Evolutionary conservation across 768 basidiomycete species (phyloP), one percentile per base, ranked within the genome.

Genomic region (Rhodotorula sphaerocarpa): DNA sequence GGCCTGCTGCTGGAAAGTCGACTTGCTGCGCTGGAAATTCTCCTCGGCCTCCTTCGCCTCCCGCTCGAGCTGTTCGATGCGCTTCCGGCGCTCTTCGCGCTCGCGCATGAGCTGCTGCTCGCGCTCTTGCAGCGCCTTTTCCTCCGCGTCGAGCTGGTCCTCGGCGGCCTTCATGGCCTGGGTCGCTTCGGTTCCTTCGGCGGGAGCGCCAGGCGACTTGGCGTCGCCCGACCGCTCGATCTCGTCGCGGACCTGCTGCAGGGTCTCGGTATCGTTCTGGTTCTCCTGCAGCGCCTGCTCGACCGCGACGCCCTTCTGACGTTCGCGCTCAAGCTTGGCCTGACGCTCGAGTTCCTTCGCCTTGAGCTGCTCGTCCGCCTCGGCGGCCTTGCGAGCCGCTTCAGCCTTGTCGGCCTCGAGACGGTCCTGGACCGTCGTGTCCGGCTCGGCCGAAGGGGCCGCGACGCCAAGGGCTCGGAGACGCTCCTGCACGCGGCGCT

Each of bases 391-490:
- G 74, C 89, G 87, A 67, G 90, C 91, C 0, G 92, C 92, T 73
- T 95, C 93, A 73, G 82, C 84, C 79, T 86, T 87, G 72, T 97
- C 93, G 70, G 84, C 80, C 42, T 82, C 84, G 9, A 97, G 80
- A 15, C 92, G 79, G 67, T 91, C 87, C 73, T 90, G 87, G 5
- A 95, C 89, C 55, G 79, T 81, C 11, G 82, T 84, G 74, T 95
- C 92, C 74, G 33, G 81, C 69, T 0, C 76, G 11, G 79, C 70
- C 0, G 77, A 45, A 16, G 79, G 74, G 2, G 81, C 74, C 20
- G 80, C 79, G 23, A 95, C 81, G 9, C 93, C 93, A 15, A 96
- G 81, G 0, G 86, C 86, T 43, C 83, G 82, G 80, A 86, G 90
- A 36, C 93, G 86, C 23, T 84, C 89, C 69, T 88, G 83, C 25